Evolutionary conservation across 148 eudicot species (phyloP).

Genomic region (Linanthus parryae): DNA sequence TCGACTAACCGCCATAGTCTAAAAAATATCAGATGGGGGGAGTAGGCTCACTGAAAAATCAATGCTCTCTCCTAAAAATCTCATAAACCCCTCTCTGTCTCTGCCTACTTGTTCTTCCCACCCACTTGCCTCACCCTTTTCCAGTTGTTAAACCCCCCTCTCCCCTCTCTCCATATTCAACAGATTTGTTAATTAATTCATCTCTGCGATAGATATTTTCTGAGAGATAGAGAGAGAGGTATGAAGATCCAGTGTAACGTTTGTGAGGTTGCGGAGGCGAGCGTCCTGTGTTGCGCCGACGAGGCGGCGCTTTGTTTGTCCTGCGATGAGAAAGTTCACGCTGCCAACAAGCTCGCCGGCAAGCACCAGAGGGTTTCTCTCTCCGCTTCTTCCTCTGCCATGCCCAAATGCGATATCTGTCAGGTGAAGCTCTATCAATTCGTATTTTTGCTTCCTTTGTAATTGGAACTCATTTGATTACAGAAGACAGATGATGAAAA

Average conservation of each 20-base stretch:
- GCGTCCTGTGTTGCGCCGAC: constrained; percentile 80
- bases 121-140: no score
- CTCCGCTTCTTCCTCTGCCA: constrained; percentile 37
- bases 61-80: no score
- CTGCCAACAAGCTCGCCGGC: constrained; percentile 94
- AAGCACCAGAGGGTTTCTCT: constrained; percentile 81
- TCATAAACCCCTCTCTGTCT: no score
- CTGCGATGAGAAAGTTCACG: constrained; percentile 83
- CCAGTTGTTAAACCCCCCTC: no score
- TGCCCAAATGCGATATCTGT: constrained; percentile 91
- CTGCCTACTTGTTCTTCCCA: no score
- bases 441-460: neutral
- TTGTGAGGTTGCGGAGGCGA: constrained; percentile 80
- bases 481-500: no score
- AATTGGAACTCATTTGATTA: neutral
- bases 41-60: no score
- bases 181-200: no score
- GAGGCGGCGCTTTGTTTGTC: constrained; percentile 64
- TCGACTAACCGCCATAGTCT: no score
- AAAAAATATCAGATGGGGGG: no score
- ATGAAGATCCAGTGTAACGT: constrained; percentile 99
- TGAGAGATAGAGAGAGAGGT: neutral
- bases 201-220: no score
- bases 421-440: constrained; percentile 36
- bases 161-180: no score